Percentiles rank a stretch among this genome's conserved stretches.
These are phyloP conservation scores for Hirsutella minnesotensis DNA, from an alignment of 2,329 filamentous ascomycete species.

Conservation along the genomic window DNA sequence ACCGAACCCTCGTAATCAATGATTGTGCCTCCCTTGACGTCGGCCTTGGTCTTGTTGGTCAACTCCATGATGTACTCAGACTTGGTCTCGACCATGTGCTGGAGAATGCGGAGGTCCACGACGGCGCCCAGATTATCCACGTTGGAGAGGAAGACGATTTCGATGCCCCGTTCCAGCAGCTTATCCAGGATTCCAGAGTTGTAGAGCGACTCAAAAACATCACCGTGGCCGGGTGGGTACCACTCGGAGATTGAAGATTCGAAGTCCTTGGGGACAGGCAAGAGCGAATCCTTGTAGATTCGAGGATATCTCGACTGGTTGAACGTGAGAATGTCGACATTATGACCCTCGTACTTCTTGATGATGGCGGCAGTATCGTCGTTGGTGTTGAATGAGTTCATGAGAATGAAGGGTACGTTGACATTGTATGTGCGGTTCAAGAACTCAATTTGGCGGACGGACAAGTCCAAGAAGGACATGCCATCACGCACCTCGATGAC, in stretches of 20 bases:
- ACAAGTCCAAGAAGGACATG: slow-evolving; percentile 99
- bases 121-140: slow-evolving; percentile 97
- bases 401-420: slow-evolving; percentile 95
- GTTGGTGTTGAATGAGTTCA: slow-evolving; percentile 99
- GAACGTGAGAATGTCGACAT: slow-evolving; percentile 98
- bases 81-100: slow-evolving; percentile 98
- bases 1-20: slow-evolving; percentile 98
- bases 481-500: slow-evolving; percentile 98
- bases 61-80: slow-evolving; percentile 99
- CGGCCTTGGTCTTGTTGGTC: slow-evolving; percentile 99
- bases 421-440: slow-evolving; percentile 96
- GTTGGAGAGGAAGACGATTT: slow-evolving; percentile 98
- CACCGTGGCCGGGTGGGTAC: slow-evolving; percentile 98
- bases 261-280: slow-evolving; percentile 84
- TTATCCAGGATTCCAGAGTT: slow-evolving; percentile 97
- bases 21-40: slow-evolving; percentile 99
- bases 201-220: slow-evolving; percentile 98
- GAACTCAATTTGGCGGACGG: slow-evolving; percentile 97
- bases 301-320: slow-evolving; percentile 98
- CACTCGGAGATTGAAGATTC: slow-evolving; percentile 87
- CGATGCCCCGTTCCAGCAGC: slow-evolving; percentile 87
- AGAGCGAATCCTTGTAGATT: slow-evolving; percentile 95
- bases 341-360: slow-evolving; percentile 99
- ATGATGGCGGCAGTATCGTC: slow-evolving; percentile 97
- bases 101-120: slow-evolving; percentile 92